Percentiles rank a stretch among this genome's conserved stretches.
These are phyloP conservation scores for Chlorella sp. DNA, from an alignment of 139 green algal species.

Conservation along the genomic window DNA sequence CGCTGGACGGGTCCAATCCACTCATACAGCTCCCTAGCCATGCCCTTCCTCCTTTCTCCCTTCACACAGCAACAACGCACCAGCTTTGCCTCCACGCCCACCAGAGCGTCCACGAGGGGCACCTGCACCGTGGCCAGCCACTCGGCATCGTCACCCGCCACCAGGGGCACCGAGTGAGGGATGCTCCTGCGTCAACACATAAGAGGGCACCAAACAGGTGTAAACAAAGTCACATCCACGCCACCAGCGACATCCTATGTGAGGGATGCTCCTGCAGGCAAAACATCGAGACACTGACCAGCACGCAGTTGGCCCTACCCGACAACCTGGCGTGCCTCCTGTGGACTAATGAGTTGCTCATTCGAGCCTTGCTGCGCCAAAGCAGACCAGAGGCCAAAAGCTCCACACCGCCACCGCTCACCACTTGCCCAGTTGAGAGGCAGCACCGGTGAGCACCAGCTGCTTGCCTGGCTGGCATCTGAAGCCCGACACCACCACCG, in stretches of 20 bases:
- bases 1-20: too few relatives aligned
- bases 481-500: neutral
- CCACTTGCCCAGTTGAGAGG: neutral
- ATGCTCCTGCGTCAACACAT: neutral
- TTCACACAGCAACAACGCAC: too few relatives aligned
- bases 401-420: neutral
- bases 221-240: too few relatives aligned
- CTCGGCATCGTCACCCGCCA: neutral
- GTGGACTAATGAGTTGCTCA: neutral
- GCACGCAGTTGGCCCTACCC: neutral
- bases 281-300: too few relatives aligned
- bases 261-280: too few relatives aligned
- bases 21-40: too few relatives aligned
- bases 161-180: neutral
- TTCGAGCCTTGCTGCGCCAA: neutral
- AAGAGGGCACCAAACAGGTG: neutral
- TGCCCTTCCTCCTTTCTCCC: neutral
- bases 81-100: neutral
- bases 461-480: neutral
- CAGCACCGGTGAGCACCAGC: neutral
- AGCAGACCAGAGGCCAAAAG: neutral
- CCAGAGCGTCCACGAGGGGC: neutral
- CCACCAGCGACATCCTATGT: too few relatives aligned
- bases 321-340: neutral
- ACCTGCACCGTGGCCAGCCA: neutral